Evolutionary conservation across 768 basidiomycete genomes (phyloP).

Genomic region (Naganishia friedmannii): DNA sequence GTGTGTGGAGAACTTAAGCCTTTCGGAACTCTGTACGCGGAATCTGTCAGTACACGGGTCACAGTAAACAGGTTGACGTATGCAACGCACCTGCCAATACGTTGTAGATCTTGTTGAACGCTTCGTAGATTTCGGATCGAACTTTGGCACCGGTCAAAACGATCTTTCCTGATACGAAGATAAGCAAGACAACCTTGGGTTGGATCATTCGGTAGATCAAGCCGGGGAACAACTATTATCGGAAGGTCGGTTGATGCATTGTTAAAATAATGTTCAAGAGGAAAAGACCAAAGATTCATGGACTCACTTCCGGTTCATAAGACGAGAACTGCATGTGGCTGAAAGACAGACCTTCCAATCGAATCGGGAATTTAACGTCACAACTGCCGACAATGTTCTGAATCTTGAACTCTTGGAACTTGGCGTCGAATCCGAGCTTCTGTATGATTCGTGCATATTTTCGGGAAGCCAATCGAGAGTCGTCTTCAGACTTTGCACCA

Average conservation of each 20-base stretch:
- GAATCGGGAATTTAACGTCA: constrained; percentile 98
- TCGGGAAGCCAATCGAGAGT: constrained; percentile 90
- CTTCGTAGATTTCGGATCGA: constrained; percentile 98
- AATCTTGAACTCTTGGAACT: constrained; percentile 99
- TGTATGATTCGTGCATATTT: constrained; percentile 99
- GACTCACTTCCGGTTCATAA: constrained; percentile 89
- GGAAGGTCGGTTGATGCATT: not conserved
- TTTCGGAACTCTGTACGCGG: constrained; percentile 9
- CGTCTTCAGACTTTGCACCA: constrained; percentile 97
- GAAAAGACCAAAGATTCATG: not conserved
- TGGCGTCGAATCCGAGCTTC: constrained; percentile 98
- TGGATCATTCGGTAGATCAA: constrained; percentile 99
- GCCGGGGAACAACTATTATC: constrained; percentile 84
- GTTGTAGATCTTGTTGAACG: constrained; percentile 99
- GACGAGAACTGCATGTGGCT: constrained; percentile 96
- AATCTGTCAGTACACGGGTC: not conserved
- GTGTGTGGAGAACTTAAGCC: not conserved
- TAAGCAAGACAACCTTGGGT: constrained; percentile 95
- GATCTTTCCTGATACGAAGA: constrained; percentile 99
- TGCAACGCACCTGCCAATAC: constrained; percentile 61
- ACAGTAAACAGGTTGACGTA: not conserved
- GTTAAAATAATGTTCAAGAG: not conserved
- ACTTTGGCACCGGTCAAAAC: constrained; percentile 99
- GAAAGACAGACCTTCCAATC: constrained; percentile 94
- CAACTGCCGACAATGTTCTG: constrained; percentile 98